Percentiles rank a stretch among this genome's conserved stretches.
Conservation (phyloP, 1,284 basidiomycete species). For the Rhizopogon parksii region DNA sequence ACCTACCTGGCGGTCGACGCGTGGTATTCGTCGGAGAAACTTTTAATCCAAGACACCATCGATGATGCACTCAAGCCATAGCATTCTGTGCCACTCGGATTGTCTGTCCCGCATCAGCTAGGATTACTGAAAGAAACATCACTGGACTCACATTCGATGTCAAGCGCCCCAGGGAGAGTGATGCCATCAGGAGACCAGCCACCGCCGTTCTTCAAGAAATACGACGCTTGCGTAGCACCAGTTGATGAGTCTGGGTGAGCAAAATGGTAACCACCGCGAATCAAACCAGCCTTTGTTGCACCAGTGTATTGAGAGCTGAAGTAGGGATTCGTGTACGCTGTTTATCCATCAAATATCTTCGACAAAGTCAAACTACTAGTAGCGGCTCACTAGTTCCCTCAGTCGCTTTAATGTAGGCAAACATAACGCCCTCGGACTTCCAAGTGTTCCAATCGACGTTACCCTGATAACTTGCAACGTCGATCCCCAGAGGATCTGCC, state of each 20-base stretch:
- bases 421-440: not conserved
- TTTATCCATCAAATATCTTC: not conserved
- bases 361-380: not conserved
- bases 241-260: slow-evolving; percentile 46
- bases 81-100: slow-evolving; percentile 42
- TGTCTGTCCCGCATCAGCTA: slow-evolving; percentile 27
- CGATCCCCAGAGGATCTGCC: not conserved
- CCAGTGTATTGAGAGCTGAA: slow-evolving; percentile 49
- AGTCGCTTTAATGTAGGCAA: slow-evolving; percentile 4
- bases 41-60: slow-evolving; percentile 54
- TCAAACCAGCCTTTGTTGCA: slow-evolving; percentile 48
- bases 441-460: not conserved
- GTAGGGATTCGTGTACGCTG: slow-evolving; percentile 33
- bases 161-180: slow-evolving; percentile 53
- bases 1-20: slow-evolving; percentile 36
- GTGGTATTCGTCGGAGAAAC: slow-evolving; percentile 53
- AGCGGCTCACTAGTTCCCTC: slow-evolving; percentile 6
- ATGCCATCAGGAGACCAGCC: slow-evolving; percentile 50
- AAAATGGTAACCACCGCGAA: slow-evolving; percentile 58
- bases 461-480: not conserved
- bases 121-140: not conserved
- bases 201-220: slow-evolving; percentile 54
- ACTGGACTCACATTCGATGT: slow-evolving; percentile 43
- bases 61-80: slow-evolving; percentile 44
- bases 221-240: slow-evolving; percentile 54